A percentile compares a stretch with the other conserved stretches of the same genome.
Conservation (phyloP, 2,329 filamentous ascomycete species). For the Aspergillus glaucus region DNA sequence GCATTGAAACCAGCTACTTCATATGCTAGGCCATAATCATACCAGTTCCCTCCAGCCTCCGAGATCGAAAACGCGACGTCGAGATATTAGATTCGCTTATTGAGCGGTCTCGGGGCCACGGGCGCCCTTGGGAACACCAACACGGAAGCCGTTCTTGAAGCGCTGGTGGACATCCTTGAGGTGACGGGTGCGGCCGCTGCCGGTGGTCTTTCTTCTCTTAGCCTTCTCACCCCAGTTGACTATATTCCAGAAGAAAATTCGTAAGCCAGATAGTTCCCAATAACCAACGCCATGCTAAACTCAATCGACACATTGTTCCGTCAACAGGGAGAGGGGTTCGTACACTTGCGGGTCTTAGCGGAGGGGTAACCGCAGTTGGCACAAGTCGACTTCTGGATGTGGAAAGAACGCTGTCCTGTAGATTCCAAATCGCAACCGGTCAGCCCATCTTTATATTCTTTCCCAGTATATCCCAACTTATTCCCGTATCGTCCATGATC, state of each 20-base stretch:
- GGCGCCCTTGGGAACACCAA: conserved; percentile 76
- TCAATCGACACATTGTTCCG: background rate
- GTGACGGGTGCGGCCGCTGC: conserved; percentile 91
- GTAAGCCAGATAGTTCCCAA: conserved; percentile 20
- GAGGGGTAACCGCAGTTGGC: conserved; percentile 92
- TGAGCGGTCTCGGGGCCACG: conserved; percentile 53
- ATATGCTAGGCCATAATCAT: conserved; percentile 31
- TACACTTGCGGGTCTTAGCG: conserved; percentile 98
- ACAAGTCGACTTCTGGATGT: conserved; percentile 99
- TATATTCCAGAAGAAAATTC: conserved; percentile 39
- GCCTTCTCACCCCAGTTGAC: conserved; percentile 99
- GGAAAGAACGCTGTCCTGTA: conserved; percentile 87
- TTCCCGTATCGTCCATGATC: conserved; percentile 8
- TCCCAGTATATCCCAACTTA: conserved; percentile 2
- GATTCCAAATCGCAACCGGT: conserved; percentile 25
- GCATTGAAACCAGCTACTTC: conserved; percentile 30
- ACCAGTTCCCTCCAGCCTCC: conserved; percentile 35
- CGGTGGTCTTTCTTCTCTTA: conserved; percentile 99
- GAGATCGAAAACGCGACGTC: conserved; percentile 34
- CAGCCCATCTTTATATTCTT: conserved; percentile 17
- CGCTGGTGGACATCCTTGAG: conserved; percentile 85
- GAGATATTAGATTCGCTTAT: conserved; percentile 30
- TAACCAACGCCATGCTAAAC: background rate
- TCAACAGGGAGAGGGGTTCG: conserved; percentile 34
- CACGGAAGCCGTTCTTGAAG: conserved; percentile 98